Base-by-base conservation (phyloP, 1,284 basidiomycete genomes). In the Moesziomyces sp. region DNA sequence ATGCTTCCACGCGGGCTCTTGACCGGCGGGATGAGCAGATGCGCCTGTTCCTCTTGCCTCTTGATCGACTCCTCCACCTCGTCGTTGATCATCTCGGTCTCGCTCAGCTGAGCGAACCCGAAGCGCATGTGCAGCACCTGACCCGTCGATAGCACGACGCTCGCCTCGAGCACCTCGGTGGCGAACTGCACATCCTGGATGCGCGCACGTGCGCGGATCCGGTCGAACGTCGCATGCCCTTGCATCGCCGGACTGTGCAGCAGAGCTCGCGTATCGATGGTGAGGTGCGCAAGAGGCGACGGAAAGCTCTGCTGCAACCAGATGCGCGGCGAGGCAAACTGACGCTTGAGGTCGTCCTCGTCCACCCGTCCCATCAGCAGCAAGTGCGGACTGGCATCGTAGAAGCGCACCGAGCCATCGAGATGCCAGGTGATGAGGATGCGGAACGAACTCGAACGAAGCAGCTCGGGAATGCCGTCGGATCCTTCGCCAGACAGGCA, bases 341-440 rank as follows among this genome's bases (percentile, higher is more conserved):
- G 53, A 40, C 40, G 28, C 44, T 57, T 60, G 61, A 70, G 40
- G 14, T 73, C 67, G 11, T 49, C 53, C 23, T 66, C 55, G 23
- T 78, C 71, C 9, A 54, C 53, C 8, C 51, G 40, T 18, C 80
- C 80, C 43, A 78, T 55, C 19, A 83, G 68, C 13, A 83, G 58
- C 24, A 82, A 56, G 44, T 82, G 80, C 33, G 76, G 78, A 46
- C 78, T 81, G 10, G 64, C 74, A 40, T 83, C 81, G 46, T 77
- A 71, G 61, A 82, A 72, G 42, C 81, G 77, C 6, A 83, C 63
- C 7, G 68, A 77, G 26, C 80, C 80, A 47, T 83, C 80, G n/a
- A 82, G 65, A 55, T 83, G 81, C 78, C 81, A 82, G 0, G 77
- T 79, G 45, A 83, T 43, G 11, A 83, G 55, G 9, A 83, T 40